phyloP scores from a whole-genome alignment of 1,284 basidiomycete species.

The Moesziomyces parantarcticus region DNA sequence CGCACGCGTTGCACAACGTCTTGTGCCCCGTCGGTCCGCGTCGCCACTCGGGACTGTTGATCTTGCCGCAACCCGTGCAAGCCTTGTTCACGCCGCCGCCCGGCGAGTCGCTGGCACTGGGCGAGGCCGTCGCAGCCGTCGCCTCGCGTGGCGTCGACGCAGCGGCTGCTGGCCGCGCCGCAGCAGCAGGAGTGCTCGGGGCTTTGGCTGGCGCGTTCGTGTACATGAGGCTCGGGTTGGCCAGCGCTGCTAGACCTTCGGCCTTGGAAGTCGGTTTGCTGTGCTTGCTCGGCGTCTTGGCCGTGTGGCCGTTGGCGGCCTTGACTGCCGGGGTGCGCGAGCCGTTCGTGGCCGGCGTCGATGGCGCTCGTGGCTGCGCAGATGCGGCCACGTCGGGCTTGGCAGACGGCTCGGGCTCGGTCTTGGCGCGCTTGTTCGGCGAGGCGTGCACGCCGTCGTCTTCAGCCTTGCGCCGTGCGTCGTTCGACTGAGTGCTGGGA shows the following conservation, averaged over 20 bases:
- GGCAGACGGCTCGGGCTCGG: constrained; percentile 2
- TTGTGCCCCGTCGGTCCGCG: constrained; percentile 71
- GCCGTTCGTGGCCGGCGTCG: constrained; percentile 1
- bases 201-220: constrained; percentile 27
- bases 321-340: constrained; percentile 2
- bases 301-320: constrained; percentile 15
- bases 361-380: not conserved
- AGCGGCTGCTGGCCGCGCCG: constrained; percentile 3
- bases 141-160: not conserved
- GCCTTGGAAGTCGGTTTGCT: constrained; percentile 18
- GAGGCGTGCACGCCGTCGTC: constrained; percentile 15
- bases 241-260: constrained; percentile 21
- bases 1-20: constrained; percentile 66
- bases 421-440: constrained; percentile 31
- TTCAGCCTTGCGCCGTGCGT: constrained; percentile 31
- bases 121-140: constrained; percentile 27
- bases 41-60: constrained; percentile 90
- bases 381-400: constrained; percentile 2
- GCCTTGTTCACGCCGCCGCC: constrained; percentile 42
- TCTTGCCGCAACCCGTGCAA: constrained; percentile 67
- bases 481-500: constrained; percentile 23
- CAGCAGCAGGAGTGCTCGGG: constrained; percentile 1
- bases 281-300: constrained; percentile 21
- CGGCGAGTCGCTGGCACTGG: constrained; percentile 13
- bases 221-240: constrained; percentile 38